These are phyloP conservation scores for Strobilomyces confusus DNA, from an alignment of 768 basidiomycete genomes.

Conservation along the genomic window DNA sequence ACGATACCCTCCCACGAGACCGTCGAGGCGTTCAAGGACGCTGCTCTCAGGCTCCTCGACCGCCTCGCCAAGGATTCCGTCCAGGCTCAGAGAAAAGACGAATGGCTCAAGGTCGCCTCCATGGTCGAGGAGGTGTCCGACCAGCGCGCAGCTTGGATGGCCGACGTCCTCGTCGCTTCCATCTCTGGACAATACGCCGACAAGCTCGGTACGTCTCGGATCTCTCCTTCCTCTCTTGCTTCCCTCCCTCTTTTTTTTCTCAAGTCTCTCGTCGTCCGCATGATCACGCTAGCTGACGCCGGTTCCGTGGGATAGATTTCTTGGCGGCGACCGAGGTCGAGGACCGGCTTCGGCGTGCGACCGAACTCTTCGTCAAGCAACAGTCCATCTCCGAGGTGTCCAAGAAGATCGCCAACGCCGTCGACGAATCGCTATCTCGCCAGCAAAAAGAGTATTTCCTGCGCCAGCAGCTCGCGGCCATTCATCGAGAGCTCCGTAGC, in stretches of 20 bases:
- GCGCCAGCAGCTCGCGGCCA: slow-evolving; percentile 77
- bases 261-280: background rate
- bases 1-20: slow-evolving; percentile 47
- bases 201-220: slow-evolving; percentile 54
- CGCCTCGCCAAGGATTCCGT: slow-evolving; percentile 45
- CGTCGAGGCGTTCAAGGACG: slow-evolving; percentile 64
- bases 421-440: slow-evolving; percentile 81
- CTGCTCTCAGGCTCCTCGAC: slow-evolving; percentile 64
- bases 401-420: slow-evolving; percentile 73
- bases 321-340: slow-evolving; percentile 57
- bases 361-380: slow-evolving; percentile 69
- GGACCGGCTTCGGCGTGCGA: slow-evolving; percentile 61
- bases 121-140: slow-evolving; percentile 73
- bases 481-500: slow-evolving; percentile 68
- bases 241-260: background rate
- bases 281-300: slow-evolving; percentile 1
- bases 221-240: background rate
- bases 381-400: slow-evolving; percentile 77
- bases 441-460: slow-evolving; percentile 88
- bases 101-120: slow-evolving; percentile 61
- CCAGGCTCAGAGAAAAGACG: slow-evolving; percentile 53
- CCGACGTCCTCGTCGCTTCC: slow-evolving; percentile 65
- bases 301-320: slow-evolving; percentile 41
- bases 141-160: slow-evolving; percentile 66
- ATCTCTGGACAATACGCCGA: slow-evolving; percentile 61